Evolutionary conservation across 106 monocot genomes (phyloP).

Genomic region (Amphibolis antarctica): DNA sequence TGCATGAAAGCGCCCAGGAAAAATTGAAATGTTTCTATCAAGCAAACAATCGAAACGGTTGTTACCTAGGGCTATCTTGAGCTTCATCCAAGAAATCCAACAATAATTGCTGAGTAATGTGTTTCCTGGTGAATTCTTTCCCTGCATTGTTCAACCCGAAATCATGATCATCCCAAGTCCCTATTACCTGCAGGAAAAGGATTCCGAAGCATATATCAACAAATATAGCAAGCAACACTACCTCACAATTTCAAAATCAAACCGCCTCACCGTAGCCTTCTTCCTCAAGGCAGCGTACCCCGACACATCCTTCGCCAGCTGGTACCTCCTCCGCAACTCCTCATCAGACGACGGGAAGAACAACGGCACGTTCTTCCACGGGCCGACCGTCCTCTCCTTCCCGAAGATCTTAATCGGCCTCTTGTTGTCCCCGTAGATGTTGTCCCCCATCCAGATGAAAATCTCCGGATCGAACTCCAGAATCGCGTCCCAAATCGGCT

Average conservation of each 20-base stretch:
- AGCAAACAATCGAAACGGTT: neutral
- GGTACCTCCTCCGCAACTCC: slow-evolving; percentile 44
- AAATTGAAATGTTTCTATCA: neutral
- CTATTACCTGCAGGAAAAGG: slow-evolving; percentile 69
- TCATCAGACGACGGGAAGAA: slow-evolving; percentile 48
- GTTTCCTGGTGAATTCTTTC: slow-evolving; percentile 61
- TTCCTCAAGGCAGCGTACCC: slow-evolving; percentile 56
- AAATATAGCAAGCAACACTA: neutral
- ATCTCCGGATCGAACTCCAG: slow-evolving; percentile 56
- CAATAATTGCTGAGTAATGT: slow-evolving; percentile 46
- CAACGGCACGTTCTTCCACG: slow-evolving; percentile 59
- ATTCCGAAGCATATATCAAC: neutral
- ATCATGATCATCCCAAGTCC: slow-evolving; percentile 97
- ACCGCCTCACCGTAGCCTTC: slow-evolving; percentile 33
- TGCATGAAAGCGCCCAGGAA: no score
- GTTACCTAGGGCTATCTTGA: slow-evolving; percentile 54
- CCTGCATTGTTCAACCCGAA: slow-evolving; percentile 96
- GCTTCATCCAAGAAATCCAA: slow-evolving; percentile 86
- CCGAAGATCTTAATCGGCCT: slow-evolving; percentile 48
- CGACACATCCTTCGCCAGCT: slow-evolving; percentile 40
- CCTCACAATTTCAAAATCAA: neutral
- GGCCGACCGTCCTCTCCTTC: slow-evolving; percentile 61
- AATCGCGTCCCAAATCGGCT: slow-evolving; percentile 81
- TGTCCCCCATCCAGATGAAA: slow-evolving; percentile 86
- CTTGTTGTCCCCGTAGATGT: slow-evolving; percentile 65